Conservation (phyloP, 768 basidiomycete species). For the Boletellus emodensis region DNA sequence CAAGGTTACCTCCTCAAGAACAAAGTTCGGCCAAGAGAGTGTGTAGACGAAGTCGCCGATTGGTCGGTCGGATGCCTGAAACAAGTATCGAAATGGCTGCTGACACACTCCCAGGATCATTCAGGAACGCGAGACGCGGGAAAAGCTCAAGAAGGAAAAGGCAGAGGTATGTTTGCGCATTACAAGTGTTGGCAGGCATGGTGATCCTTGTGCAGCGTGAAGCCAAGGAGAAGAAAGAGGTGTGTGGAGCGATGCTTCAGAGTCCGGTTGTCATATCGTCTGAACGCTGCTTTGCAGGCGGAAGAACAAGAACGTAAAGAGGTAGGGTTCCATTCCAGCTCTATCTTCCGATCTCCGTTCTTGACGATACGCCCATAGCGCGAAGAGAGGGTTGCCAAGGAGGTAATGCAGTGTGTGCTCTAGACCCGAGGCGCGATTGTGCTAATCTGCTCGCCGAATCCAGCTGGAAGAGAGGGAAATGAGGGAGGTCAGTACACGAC, state of each 20-base stretch:
- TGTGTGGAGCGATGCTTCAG: conserved; percentile 17
- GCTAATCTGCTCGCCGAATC: conserved; percentile 21
- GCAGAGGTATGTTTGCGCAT: conserved; percentile 41
- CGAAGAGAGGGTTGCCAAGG: conserved; percentile 53
- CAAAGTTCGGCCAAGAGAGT: conserved; percentile 84
- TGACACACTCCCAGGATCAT: conserved; percentile 41
- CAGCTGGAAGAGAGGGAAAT: conserved; percentile 44
- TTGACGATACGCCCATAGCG: conserved; percentile 28
- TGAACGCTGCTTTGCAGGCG: conserved; percentile 31
- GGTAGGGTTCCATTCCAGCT: conserved; percentile 31
- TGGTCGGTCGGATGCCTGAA: conserved; percentile 45
- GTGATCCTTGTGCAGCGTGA: conserved; percentile 51
- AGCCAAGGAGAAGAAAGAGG: conserved; percentile 76
- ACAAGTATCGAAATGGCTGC: not conserved
- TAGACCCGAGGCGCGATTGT: not conserved
- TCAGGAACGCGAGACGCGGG: conserved; percentile 78
- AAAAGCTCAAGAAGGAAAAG: conserved; percentile 80
- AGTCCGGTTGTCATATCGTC: not conserved
- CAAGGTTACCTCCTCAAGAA: conserved; percentile 88
- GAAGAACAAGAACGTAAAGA: conserved; percentile 65
- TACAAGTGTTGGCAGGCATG: not conserved
- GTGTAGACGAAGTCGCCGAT: conserved; percentile 71
- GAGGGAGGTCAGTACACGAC: conserved; percentile 37
- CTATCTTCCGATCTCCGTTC: not conserved
- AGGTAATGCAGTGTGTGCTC: conserved; percentile 36